phyloP scores from a whole-genome alignment of 2,329 filamentous ascomycete genomes.

The Biscogniauxia mediterranea region DNA sequence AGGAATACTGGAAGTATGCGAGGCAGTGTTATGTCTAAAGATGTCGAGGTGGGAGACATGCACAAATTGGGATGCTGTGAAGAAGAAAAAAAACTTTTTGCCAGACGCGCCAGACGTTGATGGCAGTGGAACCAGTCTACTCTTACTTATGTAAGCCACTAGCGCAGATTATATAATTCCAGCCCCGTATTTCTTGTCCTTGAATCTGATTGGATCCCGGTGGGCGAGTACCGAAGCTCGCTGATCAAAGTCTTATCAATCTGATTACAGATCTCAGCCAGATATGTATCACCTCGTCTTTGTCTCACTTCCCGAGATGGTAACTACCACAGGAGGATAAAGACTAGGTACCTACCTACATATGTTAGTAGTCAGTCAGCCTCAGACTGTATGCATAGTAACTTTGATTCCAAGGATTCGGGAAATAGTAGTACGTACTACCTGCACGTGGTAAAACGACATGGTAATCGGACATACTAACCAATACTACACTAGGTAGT shows the following conservation, averaged over 20 bases:
- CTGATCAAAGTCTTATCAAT: neutral
- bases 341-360: no score
- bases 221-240: neutral
- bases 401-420: no score
- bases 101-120: neutral
- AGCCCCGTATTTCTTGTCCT: neutral
- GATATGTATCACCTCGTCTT: no score
- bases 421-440: neutral
- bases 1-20: no score
- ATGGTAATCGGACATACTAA: no score
- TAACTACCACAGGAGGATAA: no score
- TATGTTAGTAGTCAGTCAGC: no score
- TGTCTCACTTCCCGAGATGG: no score
- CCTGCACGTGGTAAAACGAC: neutral
- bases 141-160: neutral
- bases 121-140: neutral
- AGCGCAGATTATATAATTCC: slow-evolving; percentile 2
- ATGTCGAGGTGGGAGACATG: no score
- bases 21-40: no score
- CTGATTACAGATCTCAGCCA: neutral
- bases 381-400: no score
- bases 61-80: neutral
- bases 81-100: neutral
- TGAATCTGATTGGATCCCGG: neutral
- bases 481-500: neutral